Base-by-base conservation (phyloP, 331 rosid species). In the Quercus phellos region DNA sequence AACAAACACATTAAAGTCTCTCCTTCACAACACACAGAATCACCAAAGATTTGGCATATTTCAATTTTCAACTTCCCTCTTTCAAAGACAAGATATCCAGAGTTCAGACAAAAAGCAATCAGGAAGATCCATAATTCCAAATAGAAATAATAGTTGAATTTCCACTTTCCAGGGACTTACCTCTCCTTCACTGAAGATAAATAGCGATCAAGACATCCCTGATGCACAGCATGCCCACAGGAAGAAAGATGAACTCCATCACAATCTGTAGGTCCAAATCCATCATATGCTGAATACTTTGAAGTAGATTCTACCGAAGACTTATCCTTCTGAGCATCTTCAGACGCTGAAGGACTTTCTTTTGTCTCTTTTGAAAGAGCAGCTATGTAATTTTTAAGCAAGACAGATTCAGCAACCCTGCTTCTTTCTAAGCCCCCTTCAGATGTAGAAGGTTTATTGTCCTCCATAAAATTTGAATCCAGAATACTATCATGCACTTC, bases 191-290 rank as follows among this genome's bases (percentile, higher is more conserved):
- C 77, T 6, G 98, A 95, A 84, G 87, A 88, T 83, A 93, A 73
- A 85, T 95, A 95, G 4, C 94, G 90, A 75, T 88, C 90, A 76
- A 95, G 98, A 81, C 99, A 95, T 24, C 86, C 88, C 90, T 95
- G 98, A 89, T 95, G 99, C 80, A 93, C 94, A 16, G 98, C 97
- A 82, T 95, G 99, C 61, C 99, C 99, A 82, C 99, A 95, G 34
- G 99, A 95, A 76, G 99, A 95, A 81, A 93, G 86, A 85, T 86
- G 90, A 83, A 91, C 83, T 72, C 99, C 99, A 84, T 93, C 99
- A 55, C 94, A 91, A 79, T 91, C 92, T 42, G 73, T 76, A 27
- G 96, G 97, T 75, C 97, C 88, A 86, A 93, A 90, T 82, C 94
- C 96, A 82, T 85, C 85, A 67, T 76, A 88, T 74, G 86, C 64